Evolutionary conservation across 208 protist species (phyloP), one percentile per base, ranked within the genome.

Genomic region (Leishmania mexicana): DNA sequence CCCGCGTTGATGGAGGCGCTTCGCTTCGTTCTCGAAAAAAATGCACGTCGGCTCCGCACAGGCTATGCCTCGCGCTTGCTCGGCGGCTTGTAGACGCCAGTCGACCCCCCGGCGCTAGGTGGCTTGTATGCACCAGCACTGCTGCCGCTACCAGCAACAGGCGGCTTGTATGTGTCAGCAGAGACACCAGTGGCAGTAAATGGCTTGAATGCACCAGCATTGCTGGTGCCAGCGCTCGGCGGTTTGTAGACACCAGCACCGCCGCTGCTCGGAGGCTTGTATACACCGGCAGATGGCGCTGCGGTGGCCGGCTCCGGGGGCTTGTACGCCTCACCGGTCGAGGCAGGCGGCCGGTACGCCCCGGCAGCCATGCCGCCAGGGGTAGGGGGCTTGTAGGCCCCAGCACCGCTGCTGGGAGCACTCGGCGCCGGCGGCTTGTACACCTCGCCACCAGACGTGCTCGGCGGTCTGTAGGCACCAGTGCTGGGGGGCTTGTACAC

Each of bases 371-470:
- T 45, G 35, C 31, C 85, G 40, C 80, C 80, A 40, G 53, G 76
- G 35, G 60, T 81, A 62, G 84, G 81, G 28, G 88, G 83, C 67
- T 85, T 89, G 82, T 92, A 89, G 15, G 81, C 83, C 54, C 77
- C 86, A 11, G 75, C 38, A 31, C 65, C 51, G 17, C 35, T 42
- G 64, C 35, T 70, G 64, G 64, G 35, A 42, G 64, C 35, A 47
- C 40, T 47, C 67, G 40, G 67, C 21, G 17, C 67, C 67, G 84
- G 68, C 38, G 87, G 84, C 74, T 64, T 80, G 81, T 87, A 88
- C 0, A 78, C 80, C 35, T 83, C 87, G 24, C 79, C 38, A 71
- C 47, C 78, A 47, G 71, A 79, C 65, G 71, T 15, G 75, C 38
- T 78, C 17, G 76, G 58, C 15, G 76, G 76, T 47, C 60, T 19